A percentile compares a stretch with the other conserved stretches of the same genome.
Conservation (phyloP, 1,284 basidiomycete species). For the Lentinus polychrous region DNA sequence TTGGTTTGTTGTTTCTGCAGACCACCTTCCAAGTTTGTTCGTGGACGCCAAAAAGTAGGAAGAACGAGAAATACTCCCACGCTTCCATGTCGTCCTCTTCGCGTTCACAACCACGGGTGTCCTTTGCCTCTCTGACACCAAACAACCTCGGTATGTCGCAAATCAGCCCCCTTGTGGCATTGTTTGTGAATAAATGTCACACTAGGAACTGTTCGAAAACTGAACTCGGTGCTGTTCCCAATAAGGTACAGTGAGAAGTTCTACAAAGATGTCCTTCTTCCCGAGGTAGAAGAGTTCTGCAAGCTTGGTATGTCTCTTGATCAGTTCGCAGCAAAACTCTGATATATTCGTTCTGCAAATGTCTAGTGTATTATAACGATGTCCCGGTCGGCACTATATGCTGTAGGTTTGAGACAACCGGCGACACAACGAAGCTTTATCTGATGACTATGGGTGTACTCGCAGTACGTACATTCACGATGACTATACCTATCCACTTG, state of each 20-base stretch:
- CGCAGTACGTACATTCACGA: slow-evolving; percentile 44
- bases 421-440: slow-evolving; percentile 54
- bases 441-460: slow-evolving; percentile 82
- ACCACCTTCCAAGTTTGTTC: neutral
- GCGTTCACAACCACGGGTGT: slow-evolving; percentile 39
- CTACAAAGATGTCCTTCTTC: slow-evolving; percentile 63
- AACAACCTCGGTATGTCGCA: slow-evolving; percentile 53
- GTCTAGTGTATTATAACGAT: slow-evolving; percentile 80
- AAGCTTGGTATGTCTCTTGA: slow-evolving; percentile 51
- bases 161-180: neutral
- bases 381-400: slow-evolving; percentile 78
- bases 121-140: slow-evolving; percentile 64
- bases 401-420: slow-evolving; percentile 66
- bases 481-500: neutral
- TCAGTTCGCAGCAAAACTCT: neutral
- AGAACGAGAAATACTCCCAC: slow-evolving; percentile 18
- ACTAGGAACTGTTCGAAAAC: slow-evolving; percentile 65
- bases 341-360: neutral
- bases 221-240: slow-evolving; percentile 75
- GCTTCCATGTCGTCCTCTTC: slow-evolving; percentile 29
- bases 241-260: slow-evolving; percentile 80
- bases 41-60: neutral
- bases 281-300: slow-evolving; percentile 74
- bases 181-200: slow-evolving; percentile 1
- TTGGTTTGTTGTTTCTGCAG: neutral